Evolutionary conservation across 2,329 filamentous ascomycete genomes (phyloP).

Genomic region (Esteya vermicola): DNA sequence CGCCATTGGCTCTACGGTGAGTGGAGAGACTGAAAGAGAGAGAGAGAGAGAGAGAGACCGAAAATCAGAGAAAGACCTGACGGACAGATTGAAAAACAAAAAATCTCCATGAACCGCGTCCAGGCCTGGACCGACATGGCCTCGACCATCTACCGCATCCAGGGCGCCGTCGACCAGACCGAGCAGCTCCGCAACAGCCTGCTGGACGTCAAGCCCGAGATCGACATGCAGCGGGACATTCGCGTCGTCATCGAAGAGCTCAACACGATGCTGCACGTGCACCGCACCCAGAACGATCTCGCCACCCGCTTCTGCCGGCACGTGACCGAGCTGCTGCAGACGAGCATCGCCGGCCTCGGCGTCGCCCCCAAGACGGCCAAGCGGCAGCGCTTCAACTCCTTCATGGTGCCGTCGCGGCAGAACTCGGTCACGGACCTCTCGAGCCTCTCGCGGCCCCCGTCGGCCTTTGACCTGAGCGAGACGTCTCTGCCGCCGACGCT

Average conservation of each 20-base stretch:
- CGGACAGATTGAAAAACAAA: slow-evolving; percentile 20
- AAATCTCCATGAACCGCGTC: slow-evolving; percentile 21
- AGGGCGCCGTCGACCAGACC: background rate
- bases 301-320: slow-evolving; percentile 15
- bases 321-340: slow-evolving; percentile 9
- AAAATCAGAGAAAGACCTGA: background rate
- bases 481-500: no score
- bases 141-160: background rate
- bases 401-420: no score
- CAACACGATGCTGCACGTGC: slow-evolving; percentile 28
- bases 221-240: slow-evolving; percentile 25
- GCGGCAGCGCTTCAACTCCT: no score
- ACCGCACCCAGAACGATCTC: slow-evolving; percentile 20
- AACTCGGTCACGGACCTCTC: no score
- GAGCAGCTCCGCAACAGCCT: slow-evolving; percentile 12
- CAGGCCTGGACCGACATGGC: slow-evolving; percentile 18
- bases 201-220: slow-evolving; percentile 28
- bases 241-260: slow-evolving; percentile 34
- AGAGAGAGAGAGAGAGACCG: no score
- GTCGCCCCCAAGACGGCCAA: no score
- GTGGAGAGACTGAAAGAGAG: no score
- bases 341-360: slow-evolving; percentile 26
- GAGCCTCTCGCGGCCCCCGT: no score
- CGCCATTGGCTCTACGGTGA: slow-evolving; percentile 25
- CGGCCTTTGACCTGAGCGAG: no score